Evolutionary conservation across 73 alveolate genomes (phyloP).

Genomic region (Loxodes magnus): DNA sequence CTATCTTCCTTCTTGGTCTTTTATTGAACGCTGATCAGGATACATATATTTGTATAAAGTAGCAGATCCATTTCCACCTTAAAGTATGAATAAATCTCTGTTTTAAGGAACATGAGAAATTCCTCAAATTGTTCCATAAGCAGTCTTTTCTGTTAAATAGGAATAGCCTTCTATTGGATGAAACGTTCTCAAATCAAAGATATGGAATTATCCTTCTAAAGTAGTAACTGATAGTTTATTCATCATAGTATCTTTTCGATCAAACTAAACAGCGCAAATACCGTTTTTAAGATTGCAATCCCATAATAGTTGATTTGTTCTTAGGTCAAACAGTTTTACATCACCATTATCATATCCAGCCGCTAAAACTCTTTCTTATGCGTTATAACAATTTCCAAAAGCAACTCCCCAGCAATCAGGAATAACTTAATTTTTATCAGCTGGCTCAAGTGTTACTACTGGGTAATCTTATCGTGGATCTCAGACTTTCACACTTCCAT

Average conservation of each 20-base stretch:
- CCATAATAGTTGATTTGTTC: constrained; percentile 88
- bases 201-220: constrained; percentile 73
- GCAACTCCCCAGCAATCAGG: constrained; percentile 99
- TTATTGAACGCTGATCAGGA: constrained; percentile 88
- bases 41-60: constrained; percentile 88
- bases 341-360: constrained; percentile 99
- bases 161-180: constrained; percentile 95
- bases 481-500: constrained; percentile 98
- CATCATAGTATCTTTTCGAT: constrained; percentile 88
- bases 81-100: constrained; percentile 82
- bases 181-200: constrained; percentile 91
- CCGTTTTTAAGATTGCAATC: constrained; percentile 96
- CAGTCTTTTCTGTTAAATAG: constrained; percentile 88
- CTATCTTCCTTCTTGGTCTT: constrained; percentile 89
- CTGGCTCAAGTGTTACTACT: constrained; percentile 96
- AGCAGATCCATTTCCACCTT: constrained; percentile 95
- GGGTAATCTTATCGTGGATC: constrained; percentile 98
- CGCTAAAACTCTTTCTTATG: constrained; percentile 32
- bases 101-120: constrained; percentile 93
- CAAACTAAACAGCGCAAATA: constrained; percentile 94
- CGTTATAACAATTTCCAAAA: constrained; percentile 32
- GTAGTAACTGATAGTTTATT: constrained; percentile 86
- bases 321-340: constrained; percentile 93
- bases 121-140: constrained; percentile 98
- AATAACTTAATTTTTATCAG: constrained; percentile 87